Base-by-base conservation (phyloP, 2,329 filamentous ascomycete species). In the Fusarium sp. region DNA sequence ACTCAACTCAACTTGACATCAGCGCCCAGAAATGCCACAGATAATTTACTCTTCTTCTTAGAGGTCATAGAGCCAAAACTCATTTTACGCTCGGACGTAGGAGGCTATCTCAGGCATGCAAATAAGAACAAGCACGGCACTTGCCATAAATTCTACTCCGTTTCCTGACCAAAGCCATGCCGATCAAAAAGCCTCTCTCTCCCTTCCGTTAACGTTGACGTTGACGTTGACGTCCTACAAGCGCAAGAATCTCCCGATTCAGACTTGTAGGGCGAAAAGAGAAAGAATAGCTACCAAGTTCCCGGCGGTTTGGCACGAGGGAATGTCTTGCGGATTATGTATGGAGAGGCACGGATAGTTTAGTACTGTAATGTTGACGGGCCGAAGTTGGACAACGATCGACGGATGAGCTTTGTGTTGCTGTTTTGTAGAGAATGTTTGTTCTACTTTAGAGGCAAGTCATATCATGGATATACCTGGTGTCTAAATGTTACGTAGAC, bases 161-260 rank as follows among this genome's bases (percentile, higher is more conserved):
- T 41, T 53, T 53, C 49, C 23, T 20, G 34, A 51, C 48, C 21
- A 13, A 27, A 40, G 16, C 9, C n/a, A 11, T 42, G 49, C 21
- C 34, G 49, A 49, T 32, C 45, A 14, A 12, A 40, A 54, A 28
- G 50, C 18, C 23, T 20, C 18, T 42, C 23, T 20, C 18, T 42
- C 25, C 18, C 21, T 34, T 60, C 30, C 32, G 28, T 30, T 30
- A 12, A 30, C 32, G 37, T 61, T 43, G 46, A 45, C 41, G 21
- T 21, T 21, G 21, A 21, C 3, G n/a, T 40, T 40, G 28, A 60
- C 28, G 61, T 59, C 56, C 45, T 55, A 72, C 70, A 55, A 68
- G 72, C 72, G 72, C 72, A 73, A 74, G 68, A 66, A 63, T 74
- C 41, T 49, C 72, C 72, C 50, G 53, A 72, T 71, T 66, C 50